Evolutionary conservation across 2,329 filamentous ascomycete genomes (phyloP), one percentile per base, ranked within the genome.

Genomic region (Penicillium olsonii): DNA sequence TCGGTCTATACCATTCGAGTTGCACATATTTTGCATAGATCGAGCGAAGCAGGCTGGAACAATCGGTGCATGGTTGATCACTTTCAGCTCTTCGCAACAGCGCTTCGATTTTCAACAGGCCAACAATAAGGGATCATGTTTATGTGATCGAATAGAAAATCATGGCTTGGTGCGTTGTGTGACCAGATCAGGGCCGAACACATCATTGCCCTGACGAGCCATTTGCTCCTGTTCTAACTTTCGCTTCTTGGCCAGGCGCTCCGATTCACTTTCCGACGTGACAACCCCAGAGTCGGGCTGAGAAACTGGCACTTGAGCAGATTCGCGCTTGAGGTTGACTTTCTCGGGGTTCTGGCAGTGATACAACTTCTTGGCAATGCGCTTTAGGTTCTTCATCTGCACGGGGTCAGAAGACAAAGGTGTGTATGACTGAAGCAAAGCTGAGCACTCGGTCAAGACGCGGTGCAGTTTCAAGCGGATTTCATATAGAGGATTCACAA

Each of bases 271-370:
- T 42, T 70, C 69, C 4, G 65, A 69, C 0, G 60, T 64, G 4
- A 57, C 64, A 4, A 61, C 42, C 2, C 63, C 65, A 6, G 54
- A 64, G 11, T 56, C 56, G 2, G 54, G 48, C 27, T 35, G 47
- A 2, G 48, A 53, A 14, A 46, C 50, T 14, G 54, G 57, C 45
- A 17, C 61, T 64, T 17, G 67, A 9, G 69, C 62, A 10, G 68
- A 67, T 14, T 71, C 70, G 17, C 74, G 65, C 57, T 77, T 77
- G 3, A 76, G 55, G 45, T 75, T 73, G 1, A 66, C 60, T 53
- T 77, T 78, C 49, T 78, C 74, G 0, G 75, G 74, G 52, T 78
- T 76, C 55, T 76, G 73, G 51, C 76, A 79, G 29, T 73, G 70
- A 48, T 72, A 75, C 11, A 78, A 60, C 54, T 79, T 79, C 60